Base-by-base conservation (phyloP, 2,329 filamentous ascomycete genomes). In the Trichoderma sp. region DNA sequence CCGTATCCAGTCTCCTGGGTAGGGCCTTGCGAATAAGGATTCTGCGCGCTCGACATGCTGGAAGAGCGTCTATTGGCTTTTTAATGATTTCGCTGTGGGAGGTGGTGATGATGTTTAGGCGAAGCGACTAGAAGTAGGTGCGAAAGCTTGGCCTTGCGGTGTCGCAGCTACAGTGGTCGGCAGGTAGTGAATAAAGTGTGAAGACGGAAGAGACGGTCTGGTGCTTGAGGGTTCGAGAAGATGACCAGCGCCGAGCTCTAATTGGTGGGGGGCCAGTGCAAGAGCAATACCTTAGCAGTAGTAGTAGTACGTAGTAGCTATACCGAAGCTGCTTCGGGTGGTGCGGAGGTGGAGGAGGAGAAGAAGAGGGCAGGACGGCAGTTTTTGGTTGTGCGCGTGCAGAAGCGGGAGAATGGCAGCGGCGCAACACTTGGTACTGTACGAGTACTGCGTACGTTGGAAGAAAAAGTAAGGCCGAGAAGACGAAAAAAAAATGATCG, bases 11-110 rank as follows among this genome's bases (percentile, higher is more conserved):
- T 52, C 53, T 72, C 71, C 53, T 73, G 69, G 19, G 67, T 56
- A 48, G 72, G 71, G 17, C 69, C 71, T 32, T 71, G 71, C 15
- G 71, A 56, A 56, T 74, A 71, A 27, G 73, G 71, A 54, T 73
- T 73, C 54, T 73, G 72, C 42, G 70, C 70, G 69, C 74, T 72
- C 17, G 71, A 73, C 74, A 72, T 76, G 34, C 32, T 64, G 66
- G 29, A 59, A 37, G 22, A 48, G 52, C 48, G 45, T 50, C 53
- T 66, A 53, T 13, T 25, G 37, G 19, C 17, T 9, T 17, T 48
- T 42, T 39, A n/a, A n/a, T 34, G 7, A 13, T 56, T 61, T 37
- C 42, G 34, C 56, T 61, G 48, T 42, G 60, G 53, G 56, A 45
- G 29, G 65, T 27, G 39, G 42, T 42, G 66, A 34, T 64, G 66